Percentiles rank a stretch among this genome's conserved stretches.
Evolutionary conservation across 805 yeast species (phyloP).

Genomic region (Maudiozyma pseudohumilis): DNA sequence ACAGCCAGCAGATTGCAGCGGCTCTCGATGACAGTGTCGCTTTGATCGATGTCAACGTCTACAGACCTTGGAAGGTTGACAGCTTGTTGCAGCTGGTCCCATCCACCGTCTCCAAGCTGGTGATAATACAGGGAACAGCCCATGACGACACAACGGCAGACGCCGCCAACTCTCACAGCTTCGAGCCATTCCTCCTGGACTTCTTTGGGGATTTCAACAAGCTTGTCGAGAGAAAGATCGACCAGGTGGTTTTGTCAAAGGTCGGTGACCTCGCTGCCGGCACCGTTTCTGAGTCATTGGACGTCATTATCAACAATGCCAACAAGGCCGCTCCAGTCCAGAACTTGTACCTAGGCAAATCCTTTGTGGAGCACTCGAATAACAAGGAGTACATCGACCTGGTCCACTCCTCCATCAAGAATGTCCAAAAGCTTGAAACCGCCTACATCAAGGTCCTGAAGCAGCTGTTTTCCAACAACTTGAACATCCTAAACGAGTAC

Average conservation of each 20-base stretch:
- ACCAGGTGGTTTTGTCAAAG: constrained; percentile 46
- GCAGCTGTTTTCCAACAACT: constrained; percentile 48
- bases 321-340: constrained; percentile 47
- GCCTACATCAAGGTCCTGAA: constrained; percentile 67
- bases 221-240: constrained; percentile 38
- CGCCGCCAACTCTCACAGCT: constrained; percentile 29
- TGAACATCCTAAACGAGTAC: constrained; percentile 54
- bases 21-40: constrained; percentile 28
- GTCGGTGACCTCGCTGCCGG: constrained; percentile 25
- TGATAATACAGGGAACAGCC: constrained; percentile 54
- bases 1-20: constrained; percentile 34
- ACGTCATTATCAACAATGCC: constrained; percentile 42
- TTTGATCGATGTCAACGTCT: constrained; percentile 49
- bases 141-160: neutral
- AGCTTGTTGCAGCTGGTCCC: constrained; percentile 45
- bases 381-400: constrained; percentile 3
- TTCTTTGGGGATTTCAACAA: constrained; percentile 49
- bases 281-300: constrained; percentile 30
- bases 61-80: constrained; percentile 63
- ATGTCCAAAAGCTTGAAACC: constrained; percentile 51
- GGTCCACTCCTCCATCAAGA: constrained; percentile 26
- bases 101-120: constrained; percentile 41
- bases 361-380: constrained; percentile 3
- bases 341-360: constrained; percentile 48
- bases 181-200: constrained; percentile 68